Conservation (phyloP, 176 grass and related monocot genomes). For the Avena insularis region DNA sequence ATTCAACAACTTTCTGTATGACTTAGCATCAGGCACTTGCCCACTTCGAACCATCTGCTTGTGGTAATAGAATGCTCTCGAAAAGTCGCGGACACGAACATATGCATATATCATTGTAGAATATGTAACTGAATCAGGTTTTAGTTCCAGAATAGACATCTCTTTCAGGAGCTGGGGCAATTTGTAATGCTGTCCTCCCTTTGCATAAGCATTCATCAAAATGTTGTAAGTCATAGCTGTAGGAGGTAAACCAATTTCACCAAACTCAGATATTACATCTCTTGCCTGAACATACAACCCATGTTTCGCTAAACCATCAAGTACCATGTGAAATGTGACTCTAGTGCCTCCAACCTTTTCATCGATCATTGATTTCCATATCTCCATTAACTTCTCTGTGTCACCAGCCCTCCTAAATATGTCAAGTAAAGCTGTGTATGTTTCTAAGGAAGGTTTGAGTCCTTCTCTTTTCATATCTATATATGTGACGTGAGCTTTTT, state of each 20-base stretch:
- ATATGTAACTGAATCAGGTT: conserved; percentile 88
- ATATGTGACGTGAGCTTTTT: conserved; percentile 65
- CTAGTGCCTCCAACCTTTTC: conserved; percentile 68
- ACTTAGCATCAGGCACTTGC: conserved; percentile 67
- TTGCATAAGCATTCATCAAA: conserved; percentile 94
- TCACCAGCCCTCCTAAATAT: conserved; percentile 77
- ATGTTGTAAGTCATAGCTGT: conserved; percentile 91
- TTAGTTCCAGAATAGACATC: conserved; percentile 67
- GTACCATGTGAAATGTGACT: conserved; percentile 73
- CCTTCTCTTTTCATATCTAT: conserved; percentile 78
- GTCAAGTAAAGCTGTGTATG: conserved; percentile 72
- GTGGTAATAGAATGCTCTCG: conserved; percentile 87
- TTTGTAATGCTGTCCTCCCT: conserved; percentile 87
- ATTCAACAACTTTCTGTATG: conserved; percentile 76
- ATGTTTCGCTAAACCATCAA: conserved; percentile 89
- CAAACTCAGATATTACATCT: conserved; percentile 80
- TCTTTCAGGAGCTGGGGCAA: conserved; percentile 88
- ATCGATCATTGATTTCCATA: conserved; percentile 83
- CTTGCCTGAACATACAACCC: conserved; percentile 83
- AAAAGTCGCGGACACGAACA: conserved; percentile 76
- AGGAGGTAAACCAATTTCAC: conserved; percentile 71
- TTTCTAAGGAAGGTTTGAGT: conserved; percentile 75
- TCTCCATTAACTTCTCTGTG: conserved; percentile 66
- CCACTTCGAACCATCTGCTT: conserved; percentile 86
- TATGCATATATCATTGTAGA: conserved; percentile 85